Evolutionary conservation across 345 rosid species (phyloP).

Genomic region (Populus simonii): DNA sequence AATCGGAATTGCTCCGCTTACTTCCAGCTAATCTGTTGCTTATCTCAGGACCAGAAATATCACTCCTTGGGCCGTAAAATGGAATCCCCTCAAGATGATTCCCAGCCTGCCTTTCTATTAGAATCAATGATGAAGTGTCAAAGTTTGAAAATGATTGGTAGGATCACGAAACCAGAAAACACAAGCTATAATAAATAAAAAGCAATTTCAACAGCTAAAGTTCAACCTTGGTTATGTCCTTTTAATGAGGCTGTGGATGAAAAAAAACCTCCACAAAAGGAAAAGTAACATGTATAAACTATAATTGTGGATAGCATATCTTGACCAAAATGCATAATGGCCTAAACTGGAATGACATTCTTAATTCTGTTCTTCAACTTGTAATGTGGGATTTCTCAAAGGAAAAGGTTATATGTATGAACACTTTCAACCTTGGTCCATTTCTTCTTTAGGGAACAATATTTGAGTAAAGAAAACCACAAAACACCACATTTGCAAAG

Average conservation of each 20-base stretch:
- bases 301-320: not conserved
- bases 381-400: not conserved
- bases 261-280: not conserved
- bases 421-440: not conserved
- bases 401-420: not conserved
- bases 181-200: not conserved
- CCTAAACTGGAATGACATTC: constrained; percentile 1
- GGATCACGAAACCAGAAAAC: constrained; percentile 9
- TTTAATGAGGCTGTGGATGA: not conserved
- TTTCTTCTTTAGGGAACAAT: constrained; percentile 3
- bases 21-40: constrained; percentile 60
- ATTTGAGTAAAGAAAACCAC: not conserved
- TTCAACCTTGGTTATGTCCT: constrained; percentile 5
- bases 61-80: constrained; percentile 66
- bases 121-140: constrained; percentile 31
- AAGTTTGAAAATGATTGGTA: constrained; percentile 16
- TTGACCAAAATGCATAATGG: not conserved
- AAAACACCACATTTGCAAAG: constrained; percentile 7
- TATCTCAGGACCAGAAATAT: constrained; percentile 58
- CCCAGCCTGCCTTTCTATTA: constrained; percentile 55
- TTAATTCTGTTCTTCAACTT: constrained; percentile 6
- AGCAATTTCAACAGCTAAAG: constrained; percentile 6
- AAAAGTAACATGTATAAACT: not conserved
- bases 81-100: constrained; percentile 88
- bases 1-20: constrained; percentile 78